A percentile compares a stretch with the other conserved stretches of the same genome.
Evolutionary conservation across 352 stramenopile genomes (phyloP).

Genomic region (Phytophthora quininea): DNA sequence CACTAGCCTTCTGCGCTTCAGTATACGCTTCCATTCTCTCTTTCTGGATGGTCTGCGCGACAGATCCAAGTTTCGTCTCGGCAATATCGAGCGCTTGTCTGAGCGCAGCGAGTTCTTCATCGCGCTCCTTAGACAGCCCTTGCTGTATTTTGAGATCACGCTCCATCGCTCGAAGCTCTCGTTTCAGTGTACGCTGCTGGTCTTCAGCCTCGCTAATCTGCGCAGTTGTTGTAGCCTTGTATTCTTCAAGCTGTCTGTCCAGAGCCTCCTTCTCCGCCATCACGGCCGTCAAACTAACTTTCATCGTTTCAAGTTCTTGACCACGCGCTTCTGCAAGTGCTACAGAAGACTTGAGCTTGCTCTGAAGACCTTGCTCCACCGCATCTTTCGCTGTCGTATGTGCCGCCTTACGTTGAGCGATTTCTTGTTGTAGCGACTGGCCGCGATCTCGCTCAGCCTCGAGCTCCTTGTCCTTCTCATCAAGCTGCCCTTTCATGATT

Average conservation of each 20-base stretch:
- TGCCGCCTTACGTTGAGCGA: conserved; percentile 20
- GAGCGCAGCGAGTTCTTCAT: conserved; percentile 45
- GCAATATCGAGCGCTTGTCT: conserved; percentile 40
- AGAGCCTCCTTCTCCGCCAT: conserved; percentile 26
- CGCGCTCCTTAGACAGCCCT: conserved; percentile 52
- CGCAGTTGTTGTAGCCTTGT: conserved; percentile 27
- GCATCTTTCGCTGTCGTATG: conserved; percentile 23
- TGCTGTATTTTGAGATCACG: conserved; percentile 66
- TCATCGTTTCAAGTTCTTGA: conserved; percentile 25
- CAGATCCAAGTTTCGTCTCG: conserved; percentile 41
- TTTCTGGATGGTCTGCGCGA: conserved; percentile 43
- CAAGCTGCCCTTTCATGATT: conserved; percentile 21
- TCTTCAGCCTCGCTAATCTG: conserved; percentile 61
- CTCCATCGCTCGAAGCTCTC: conserved; percentile 63
- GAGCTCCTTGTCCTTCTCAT: conserved; percentile 33
- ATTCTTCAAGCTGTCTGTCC: conserved; percentile 34
- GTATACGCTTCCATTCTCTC: conserved; percentile 41
- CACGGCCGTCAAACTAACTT: conserved; percentile 17
- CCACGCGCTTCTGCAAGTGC: conserved; percentile 17
- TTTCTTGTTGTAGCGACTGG: conserved; percentile 33
- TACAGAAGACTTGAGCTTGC: conserved; percentile 18
- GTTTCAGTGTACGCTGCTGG: conserved; percentile 53
- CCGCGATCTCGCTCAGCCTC: conserved; percentile 19
- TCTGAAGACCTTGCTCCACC: conserved; percentile 30
- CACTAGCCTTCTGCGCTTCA: conserved; percentile 56